Base-by-base conservation (phyloP, 129 eudicot genomes). In the Tanacetum coccineum region DNA sequence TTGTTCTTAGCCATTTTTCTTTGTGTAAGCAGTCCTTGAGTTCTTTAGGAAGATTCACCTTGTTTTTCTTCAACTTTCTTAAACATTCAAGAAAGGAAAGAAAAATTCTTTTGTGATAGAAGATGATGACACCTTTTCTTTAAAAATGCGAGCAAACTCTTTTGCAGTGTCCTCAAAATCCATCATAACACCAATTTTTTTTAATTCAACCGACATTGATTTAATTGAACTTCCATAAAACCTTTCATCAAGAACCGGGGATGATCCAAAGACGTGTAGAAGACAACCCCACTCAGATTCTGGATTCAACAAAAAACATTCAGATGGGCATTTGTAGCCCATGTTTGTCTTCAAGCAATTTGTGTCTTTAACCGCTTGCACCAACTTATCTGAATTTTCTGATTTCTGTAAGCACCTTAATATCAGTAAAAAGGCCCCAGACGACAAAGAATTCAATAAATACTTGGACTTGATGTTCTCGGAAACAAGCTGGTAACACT, bases 1-100 rank as follows among this genome's bases (percentile, higher is more conserved):
- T 80, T 17, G 91, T 85, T 17, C 70, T 64, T 58, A 85, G 25
- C 91, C 84, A 85, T 70, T 76, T 76, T 19, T n/a, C 76, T 54
- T 76, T 74, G 21, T 3, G 25, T 12, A 85, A 30, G 66, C 91
- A 72, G 2, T 60, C 64, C 68, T 18, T 70, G 13, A 85, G 56
- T 25, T 85, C 78, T 4, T 42, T 0, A 36, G 84, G 72, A 56
- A 82, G 39, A 1, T 61, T n/a, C 7, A 48, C 20, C 13, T 25
- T 20, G 25, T 40, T 14, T 3, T 25, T 64, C 69, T 65, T 73
- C 8, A 73, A 45, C 70, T 79, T 74, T 59, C 75, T 70, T 72
- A 56, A 85, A 13, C 74, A 82, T 2, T 52, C 57, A 6, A 85
- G 70, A 42, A 85, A 64, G 4, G 19, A 26, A 39, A 81, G 50